Evolutionary conservation across 176 grass and related monocot species (phyloP), one percentile per base, ranked within the genome.

Genomic region (Canna indica): DNA sequence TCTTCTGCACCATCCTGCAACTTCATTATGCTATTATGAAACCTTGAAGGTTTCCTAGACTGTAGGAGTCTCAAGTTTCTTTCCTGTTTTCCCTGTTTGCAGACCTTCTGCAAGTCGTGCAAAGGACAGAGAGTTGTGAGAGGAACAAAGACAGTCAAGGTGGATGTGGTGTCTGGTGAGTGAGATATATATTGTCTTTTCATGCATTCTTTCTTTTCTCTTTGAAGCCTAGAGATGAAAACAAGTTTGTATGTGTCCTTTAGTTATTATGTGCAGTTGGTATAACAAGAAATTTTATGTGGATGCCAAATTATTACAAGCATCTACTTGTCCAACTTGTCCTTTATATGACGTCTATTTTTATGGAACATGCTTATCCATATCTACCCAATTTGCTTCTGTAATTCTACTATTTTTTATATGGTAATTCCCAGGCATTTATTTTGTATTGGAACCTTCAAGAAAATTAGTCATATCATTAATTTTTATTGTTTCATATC

Each of bases 71-170:
- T 39, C 18, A 66, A 66, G 20, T n/a, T 66, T 20, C 13, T 24
- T 32, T 62, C n/a, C 54, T 62, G 29, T 84, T 6, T 74, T 9
- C 33, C 12, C 74, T 33, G 63, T 82, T 16, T 66, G 63, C 35
- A 99, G 94, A 84, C 85, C 45, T 79, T 99, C 70, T 99, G 94
- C 80, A 99, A 90, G 48, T 80, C 82, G 62, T 99, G 94, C 82
- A 88, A 63, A 57, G 94, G 94, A 41, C 80, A 72, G 47, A 99
- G 82, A 82, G 84, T 93, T 81, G 82, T 99, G 33, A 27, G 71
- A 30, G 86, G 86, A 67, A 77, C 44, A 18, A 90, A 86, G 83
- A 50, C 84, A 67, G 74, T 99, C 64, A 74, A 69, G 48, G 69
- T 99, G 12, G 78, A 99, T 81, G 86, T 99, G 70, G 59, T 74